These are phyloP conservation scores for Hymenoscyphus repandus DNA, from an alignment of 2,329 filamentous ascomycete species.

Conservation along the genomic window DNA sequence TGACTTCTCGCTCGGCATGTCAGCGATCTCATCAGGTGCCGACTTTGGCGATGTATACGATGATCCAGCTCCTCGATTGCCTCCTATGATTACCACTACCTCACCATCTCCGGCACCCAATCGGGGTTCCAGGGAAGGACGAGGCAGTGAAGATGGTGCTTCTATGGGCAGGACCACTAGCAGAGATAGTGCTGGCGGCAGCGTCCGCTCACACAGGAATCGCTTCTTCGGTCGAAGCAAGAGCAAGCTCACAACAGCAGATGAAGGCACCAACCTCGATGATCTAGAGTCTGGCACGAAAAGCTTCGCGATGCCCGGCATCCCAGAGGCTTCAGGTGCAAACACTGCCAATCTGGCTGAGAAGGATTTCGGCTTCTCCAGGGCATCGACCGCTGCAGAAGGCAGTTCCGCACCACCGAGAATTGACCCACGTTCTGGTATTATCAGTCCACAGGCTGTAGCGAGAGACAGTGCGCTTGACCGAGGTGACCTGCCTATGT, in stretches of 20 bases:
- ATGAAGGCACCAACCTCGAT: conserved; percentile 24
- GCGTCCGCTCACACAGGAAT: conserved; percentile 46
- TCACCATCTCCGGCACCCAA: conserved; percentile 18
- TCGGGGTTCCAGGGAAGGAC: conserved; percentile 6
- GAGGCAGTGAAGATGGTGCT: conserved; percentile 14
- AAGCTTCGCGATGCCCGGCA: conserved; percentile 36
- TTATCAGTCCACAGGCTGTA: conserved; percentile 30
- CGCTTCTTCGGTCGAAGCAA: conserved; percentile 53
- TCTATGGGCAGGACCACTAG: conserved; percentile 16
- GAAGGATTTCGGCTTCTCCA: not conserved
- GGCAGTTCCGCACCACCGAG: not conserved
- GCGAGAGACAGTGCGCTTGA: conserved; percentile 20
- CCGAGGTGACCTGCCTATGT: conserved; percentile 21
- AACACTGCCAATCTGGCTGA: conserved; percentile 12
- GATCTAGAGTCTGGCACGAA: conserved; percentile 28
- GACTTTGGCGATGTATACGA: conserved; percentile 61
- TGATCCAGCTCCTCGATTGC: conserved; percentile 38
- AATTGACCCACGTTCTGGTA: conserved; percentile 31
- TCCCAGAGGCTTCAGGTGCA: conserved; percentile 33
- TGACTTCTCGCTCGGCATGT: conserved; percentile 67
- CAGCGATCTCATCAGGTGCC: conserved; percentile 50
- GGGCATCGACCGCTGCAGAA: not conserved
- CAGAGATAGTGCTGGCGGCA: conserved; percentile 27
- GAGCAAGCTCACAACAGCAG: conserved; percentile 24
- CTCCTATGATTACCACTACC: conserved; percentile 37